Percentiles rank a stretch among this genome's conserved stretches.
These are phyloP conservation scores for Colletotrichum sp. DNA, from an alignment of 2,329 filamentous ascomycete genomes.

Conservation along the genomic window DNA sequence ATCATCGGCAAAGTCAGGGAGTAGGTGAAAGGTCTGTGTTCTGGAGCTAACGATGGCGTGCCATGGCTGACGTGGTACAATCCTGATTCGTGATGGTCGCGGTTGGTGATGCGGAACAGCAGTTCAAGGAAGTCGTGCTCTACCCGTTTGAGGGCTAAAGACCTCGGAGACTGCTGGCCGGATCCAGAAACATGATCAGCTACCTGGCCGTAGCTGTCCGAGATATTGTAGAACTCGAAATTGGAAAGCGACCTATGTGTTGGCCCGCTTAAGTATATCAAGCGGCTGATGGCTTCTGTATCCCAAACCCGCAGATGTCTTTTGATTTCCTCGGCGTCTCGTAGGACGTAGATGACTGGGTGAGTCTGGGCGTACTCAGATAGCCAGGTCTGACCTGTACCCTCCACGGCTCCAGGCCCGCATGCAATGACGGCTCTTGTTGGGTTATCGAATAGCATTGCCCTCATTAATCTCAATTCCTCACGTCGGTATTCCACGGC, in stretches of 20 bases:
- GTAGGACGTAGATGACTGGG: conserved; percentile 73
- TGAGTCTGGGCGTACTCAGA: conserved; percentile 66
- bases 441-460: conserved; percentile 62
- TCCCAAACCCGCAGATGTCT: conserved; percentile 63
- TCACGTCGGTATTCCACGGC: conserved; percentile 65
- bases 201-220: conserved; percentile 28
- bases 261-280: conserved; percentile 62
- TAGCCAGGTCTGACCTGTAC: conserved; percentile 63
- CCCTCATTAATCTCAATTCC: conserved; percentile 66
- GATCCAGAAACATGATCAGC: background rate
- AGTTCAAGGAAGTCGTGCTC: conserved; percentile 75
- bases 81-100: conserved; percentile 51
- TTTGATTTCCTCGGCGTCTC: conserved; percentile 69
- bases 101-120: conserved; percentile 60
- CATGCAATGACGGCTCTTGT: conserved; percentile 73
- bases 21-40: conserved; percentile 69
- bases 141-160: conserved; percentile 69
- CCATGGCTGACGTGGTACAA: conserved; percentile 66
- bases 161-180: conserved; percentile 45
- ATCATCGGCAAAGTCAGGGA: conserved; percentile 67
- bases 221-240: conserved; percentile 78
- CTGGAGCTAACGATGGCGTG: conserved; percentile 59
- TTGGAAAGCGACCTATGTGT: conserved; percentile 72
- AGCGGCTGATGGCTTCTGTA: conserved; percentile 58
- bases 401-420: conserved; percentile 65